A percentile compares a stretch with the other conserved stretches of the same genome.
Evolutionary conservation across 2,329 filamentous ascomycete genomes (phyloP).

Genomic region (Dactylonectria macrodidyma): DNA sequence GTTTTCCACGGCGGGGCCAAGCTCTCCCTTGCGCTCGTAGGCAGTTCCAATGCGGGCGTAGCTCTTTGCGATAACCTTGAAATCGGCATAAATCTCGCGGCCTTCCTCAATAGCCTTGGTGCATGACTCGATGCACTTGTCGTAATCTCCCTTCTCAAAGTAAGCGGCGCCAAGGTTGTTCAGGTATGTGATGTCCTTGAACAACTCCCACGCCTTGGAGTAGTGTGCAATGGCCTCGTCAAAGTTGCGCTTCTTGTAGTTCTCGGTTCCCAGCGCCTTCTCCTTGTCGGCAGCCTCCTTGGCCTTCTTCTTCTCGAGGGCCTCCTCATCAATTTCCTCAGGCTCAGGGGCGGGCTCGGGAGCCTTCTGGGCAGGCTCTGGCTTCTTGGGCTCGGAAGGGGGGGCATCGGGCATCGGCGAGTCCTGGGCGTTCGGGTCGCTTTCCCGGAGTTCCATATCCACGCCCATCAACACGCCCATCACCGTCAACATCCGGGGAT

Average conservation of each 20-base stretch:
- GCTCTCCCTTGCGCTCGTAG: conserved; percentile 90
- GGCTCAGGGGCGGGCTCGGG: conserved; percentile 74
- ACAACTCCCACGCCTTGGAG: conserved; percentile 91
- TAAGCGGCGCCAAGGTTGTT: conserved; percentile 96
- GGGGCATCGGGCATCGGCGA: conserved; percentile 82
- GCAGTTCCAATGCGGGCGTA: conserved; percentile 95
- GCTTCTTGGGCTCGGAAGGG: conserved; percentile 55
- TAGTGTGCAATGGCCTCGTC: conserved; percentile 96
- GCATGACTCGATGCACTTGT: conserved; percentile 88
- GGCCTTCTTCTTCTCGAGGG: conserved; percentile 86
- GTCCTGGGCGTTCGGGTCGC: conserved; percentile 66
- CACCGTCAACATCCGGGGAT: conserved; percentile 93
- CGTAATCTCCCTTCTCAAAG: conserved; percentile 96
- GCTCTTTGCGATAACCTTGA: conserved; percentile 99
- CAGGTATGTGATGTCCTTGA: conserved; percentile 98
- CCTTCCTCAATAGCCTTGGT: conserved; percentile 92
- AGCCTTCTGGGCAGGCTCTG: conserved; percentile 69
- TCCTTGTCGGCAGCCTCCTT: conserved; percentile 95
- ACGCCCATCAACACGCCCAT: conserved; percentile 95
- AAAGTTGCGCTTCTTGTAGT: conserved; percentile 99
- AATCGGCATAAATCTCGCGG: conserved; percentile 91
- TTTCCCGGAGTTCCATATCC: conserved; percentile 77
- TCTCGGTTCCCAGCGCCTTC: conserved; percentile 93
- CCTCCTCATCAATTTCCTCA: conserved; percentile 78
- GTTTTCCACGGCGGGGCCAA: conserved; percentile 85